Base-by-base conservation (phyloP, 768 basidiomycete genomes). In the Tricholoma matsutake region DNA sequence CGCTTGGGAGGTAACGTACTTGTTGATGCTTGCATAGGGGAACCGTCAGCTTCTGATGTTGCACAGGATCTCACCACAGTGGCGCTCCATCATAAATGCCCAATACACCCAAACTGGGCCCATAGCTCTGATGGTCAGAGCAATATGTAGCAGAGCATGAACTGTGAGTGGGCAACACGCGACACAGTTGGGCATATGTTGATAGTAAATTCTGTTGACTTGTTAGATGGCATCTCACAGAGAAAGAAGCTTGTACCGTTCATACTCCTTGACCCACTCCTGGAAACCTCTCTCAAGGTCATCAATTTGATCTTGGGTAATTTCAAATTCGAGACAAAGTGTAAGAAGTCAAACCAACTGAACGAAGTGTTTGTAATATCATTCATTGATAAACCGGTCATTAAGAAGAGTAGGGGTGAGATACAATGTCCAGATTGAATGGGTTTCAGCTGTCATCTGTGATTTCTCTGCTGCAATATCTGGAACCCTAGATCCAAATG, bases 61-160 rank as follows among this genome's bases (percentile, higher is more conserved):
- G 2, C 62, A 68, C n/a, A 61, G 58, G 5, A 80, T 62, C 1
- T n/a, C 20, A 0, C 76, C 71, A 59, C 78, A 78, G 56, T 71
- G 76, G 2, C 72, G 64, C 58, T 79, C 78, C 69, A 76, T 76
- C 0, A 68, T 65, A 64, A 78, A 79, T 6, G 74, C 68, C 78
- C 76, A 25, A 25, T 25, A 25, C 1, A 3, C 22, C 3, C 22
- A 25, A 3, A 25, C 22, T 25, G 22, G 22, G 3, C 22, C 22
- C 22, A 25, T 25, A 25, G 22, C 22, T 3, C 22, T 25, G 22
- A 25, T 25, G 3, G 2, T 45, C 8, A 18, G 43, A 1, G 1
- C 18, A 20, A 45, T 45, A 22, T 49, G 22, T 0, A 49, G 47
- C 47, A 49, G 47, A 3, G 9, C 47, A 49, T 49, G 47, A 8